phyloP scores from a whole-genome alignment of 768 basidiomycete species.

The Suillus luteus region DNA sequence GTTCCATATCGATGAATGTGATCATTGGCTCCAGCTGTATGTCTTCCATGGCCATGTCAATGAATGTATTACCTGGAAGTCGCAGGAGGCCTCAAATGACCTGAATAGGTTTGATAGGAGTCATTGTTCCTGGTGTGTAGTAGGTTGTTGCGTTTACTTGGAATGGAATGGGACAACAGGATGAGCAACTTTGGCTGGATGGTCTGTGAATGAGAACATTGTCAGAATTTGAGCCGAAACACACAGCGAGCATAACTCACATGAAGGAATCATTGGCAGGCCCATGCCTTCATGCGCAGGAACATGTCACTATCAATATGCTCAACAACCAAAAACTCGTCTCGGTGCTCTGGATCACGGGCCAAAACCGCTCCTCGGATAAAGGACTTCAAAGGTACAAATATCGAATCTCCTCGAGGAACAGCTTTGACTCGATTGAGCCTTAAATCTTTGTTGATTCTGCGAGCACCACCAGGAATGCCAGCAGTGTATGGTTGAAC shows the following conservation, averaged over 20 bases:
- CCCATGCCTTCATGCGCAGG: neutral
- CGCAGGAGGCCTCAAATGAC: conserved; percentile 6
- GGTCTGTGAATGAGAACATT: too few species aligned
- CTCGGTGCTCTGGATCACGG: conserved; percentile 19
- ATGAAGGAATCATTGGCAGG: too few species aligned
- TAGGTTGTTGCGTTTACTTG: conserved; percentile 72
- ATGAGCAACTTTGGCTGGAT: too few species aligned
- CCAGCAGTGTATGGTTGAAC: conserved; percentile 23
- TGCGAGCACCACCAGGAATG: neutral
- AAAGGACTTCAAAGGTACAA: conserved; percentile 26
- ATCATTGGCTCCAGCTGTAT: conserved; percentile 1
- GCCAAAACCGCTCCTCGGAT: conserved; percentile 19
- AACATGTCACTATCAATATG: conserved; percentile 35
- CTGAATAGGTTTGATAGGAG: conserved; percentile 29
- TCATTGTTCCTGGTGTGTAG: conserved; percentile 74
- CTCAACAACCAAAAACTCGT: conserved; percentile 31
- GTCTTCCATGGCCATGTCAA: conserved; percentile 6
- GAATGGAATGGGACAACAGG: too few species aligned
- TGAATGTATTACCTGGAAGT: conserved; percentile 8
- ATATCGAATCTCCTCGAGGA: conserved; percentile 11
- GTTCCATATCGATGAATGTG: conserved; percentile 7
- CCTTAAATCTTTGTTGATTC: conserved; percentile 26
- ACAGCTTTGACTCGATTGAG: conserved; percentile 17
- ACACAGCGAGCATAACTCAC: too few species aligned
- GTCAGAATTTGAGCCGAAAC: too few species aligned